Conservation (phyloP, 129 eudicot species). For the Saposhnikovia divaricata region DNA sequence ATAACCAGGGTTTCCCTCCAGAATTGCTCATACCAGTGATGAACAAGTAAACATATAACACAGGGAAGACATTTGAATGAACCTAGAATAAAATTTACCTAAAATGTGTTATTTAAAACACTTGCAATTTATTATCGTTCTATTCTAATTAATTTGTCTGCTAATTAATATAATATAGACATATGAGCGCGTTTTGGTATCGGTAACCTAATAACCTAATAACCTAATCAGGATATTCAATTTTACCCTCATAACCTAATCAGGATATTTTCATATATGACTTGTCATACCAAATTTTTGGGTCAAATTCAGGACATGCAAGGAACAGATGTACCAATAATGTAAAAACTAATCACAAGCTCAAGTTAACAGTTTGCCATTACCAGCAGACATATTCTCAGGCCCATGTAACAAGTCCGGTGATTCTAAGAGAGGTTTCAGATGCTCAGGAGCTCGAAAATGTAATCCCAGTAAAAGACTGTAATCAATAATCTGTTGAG, state of each 20-base stretch:
- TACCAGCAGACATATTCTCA: slow-evolving; percentile 28
- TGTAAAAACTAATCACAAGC: neutral
- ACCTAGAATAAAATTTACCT: no score
- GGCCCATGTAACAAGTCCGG: slow-evolving; percentile 31
- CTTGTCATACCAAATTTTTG: neutral
- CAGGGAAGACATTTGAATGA: no score
- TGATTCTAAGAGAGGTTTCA: slow-evolving; percentile 61
- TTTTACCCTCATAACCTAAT: neutral
- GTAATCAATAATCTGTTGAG: slow-evolving; percentile 81
- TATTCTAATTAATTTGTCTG: no score
- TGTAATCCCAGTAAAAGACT: slow-evolving; percentile 96
- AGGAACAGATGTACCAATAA: neutral
- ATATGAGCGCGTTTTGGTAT: no score
- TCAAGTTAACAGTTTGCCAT: slow-evolving; percentile 29
- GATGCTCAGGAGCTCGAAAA: slow-evolving; percentile 92
- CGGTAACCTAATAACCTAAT: no score
- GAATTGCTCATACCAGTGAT: no score
- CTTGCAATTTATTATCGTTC: no score
- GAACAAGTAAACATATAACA: no score
- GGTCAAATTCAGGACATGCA: neutral
- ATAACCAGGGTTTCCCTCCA: no score
- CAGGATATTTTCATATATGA: neutral
- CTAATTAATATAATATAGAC: no score
- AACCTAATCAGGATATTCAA: neutral
- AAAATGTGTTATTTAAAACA: no score